phyloP scores from a whole-genome alignment of 148 eudicot species.

The Euryodendron excelsum region DNA sequence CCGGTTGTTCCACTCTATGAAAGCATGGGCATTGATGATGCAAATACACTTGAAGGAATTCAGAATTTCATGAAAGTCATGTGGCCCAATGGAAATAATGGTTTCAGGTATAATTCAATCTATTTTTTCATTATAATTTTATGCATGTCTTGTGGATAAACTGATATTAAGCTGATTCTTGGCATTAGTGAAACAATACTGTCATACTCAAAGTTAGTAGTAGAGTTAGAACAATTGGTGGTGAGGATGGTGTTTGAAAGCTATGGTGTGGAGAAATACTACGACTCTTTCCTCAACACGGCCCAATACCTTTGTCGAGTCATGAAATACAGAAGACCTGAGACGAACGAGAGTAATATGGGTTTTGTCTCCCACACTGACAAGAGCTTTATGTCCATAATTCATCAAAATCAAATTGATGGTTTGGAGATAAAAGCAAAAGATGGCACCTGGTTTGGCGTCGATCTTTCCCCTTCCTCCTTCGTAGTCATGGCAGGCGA shows the following conservation, averaged over 20 bases:
- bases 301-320: conserved; percentile 38
- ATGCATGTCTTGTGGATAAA: background rate
- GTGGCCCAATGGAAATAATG: conserved; percentile 43
- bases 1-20: conserved; percentile 49
- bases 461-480: conserved; percentile 42
- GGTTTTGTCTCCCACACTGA: conserved; percentile 49
- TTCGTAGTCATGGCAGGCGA: conserved; percentile 54
- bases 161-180: background rate
- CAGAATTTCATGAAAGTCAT: conserved; percentile 36
- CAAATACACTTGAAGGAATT: conserved; percentile 38
- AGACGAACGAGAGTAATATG: conserved; percentile 27
- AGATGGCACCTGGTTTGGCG: conserved; percentile 43
- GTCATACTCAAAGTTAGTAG: conserved; percentile 28
- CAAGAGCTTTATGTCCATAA: conserved; percentile 42
- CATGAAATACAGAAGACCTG: conserved; percentile 38
- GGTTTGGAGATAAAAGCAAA: conserved; percentile 49
- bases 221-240: conserved; percentile 42
- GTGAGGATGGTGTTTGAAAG: conserved; percentile 44
- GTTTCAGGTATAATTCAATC: conserved; percentile 29
- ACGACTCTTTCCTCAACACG: conserved; percentile 22
- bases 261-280: conserved; percentile 46
- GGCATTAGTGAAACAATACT: conserved; percentile 30
- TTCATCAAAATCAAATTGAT: conserved; percentile 42
- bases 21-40: conserved; percentile 47
- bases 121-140: background rate